These are phyloP conservation scores for Geranium brycei DNA, from an alignment of 345 rosid species.

Conservation along the genomic window DNA sequence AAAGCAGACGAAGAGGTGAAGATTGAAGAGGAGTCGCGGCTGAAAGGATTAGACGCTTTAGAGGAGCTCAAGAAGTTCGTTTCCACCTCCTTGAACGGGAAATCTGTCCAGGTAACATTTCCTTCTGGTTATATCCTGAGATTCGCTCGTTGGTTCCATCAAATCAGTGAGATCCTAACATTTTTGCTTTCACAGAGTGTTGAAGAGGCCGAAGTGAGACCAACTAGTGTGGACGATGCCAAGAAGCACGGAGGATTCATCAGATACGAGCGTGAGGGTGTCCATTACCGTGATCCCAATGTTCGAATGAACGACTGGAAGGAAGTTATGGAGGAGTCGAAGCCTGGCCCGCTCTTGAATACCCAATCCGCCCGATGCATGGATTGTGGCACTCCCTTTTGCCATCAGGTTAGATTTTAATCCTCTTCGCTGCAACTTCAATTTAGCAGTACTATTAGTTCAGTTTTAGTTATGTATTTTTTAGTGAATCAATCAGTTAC, in stretches of 20 bases:
- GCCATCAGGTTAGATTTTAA: conserved; percentile 64
- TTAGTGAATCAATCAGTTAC: too few relatives aligned
- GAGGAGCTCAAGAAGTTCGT: conserved; percentile 88
- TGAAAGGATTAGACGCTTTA: conserved; percentile 62
- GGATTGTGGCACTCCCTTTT: conserved; percentile 99
- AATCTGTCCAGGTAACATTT: conserved; percentile 25
- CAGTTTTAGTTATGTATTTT: too few relatives aligned
- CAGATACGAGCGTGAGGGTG: conserved; percentile 86
- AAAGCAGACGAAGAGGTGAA: conserved; percentile 49
- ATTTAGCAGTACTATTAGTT: too few relatives aligned
- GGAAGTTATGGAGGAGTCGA: conserved; percentile 77
- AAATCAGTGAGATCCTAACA: not conserved
- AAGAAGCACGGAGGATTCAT: conserved; percentile 78
- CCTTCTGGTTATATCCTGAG: too few relatives aligned
- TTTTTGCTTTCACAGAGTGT: conserved; percentile 19
- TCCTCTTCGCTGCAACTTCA: not conserved
- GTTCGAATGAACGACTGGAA: conserved; percentile 81
- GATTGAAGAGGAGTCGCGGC: conserved; percentile 42
- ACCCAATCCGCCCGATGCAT: conserved; percentile 99
- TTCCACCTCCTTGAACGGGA: conserved; percentile 35
- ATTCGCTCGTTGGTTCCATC: not conserved
- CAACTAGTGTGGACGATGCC: conserved; percentile 49
- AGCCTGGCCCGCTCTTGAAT: conserved; percentile 70
- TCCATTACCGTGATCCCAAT: conserved; percentile 79
- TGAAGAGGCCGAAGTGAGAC: conserved; percentile 29